Evolutionary conservation across 257 asterid species (phyloP).

Genomic region (Solanum etuberosum): DNA sequence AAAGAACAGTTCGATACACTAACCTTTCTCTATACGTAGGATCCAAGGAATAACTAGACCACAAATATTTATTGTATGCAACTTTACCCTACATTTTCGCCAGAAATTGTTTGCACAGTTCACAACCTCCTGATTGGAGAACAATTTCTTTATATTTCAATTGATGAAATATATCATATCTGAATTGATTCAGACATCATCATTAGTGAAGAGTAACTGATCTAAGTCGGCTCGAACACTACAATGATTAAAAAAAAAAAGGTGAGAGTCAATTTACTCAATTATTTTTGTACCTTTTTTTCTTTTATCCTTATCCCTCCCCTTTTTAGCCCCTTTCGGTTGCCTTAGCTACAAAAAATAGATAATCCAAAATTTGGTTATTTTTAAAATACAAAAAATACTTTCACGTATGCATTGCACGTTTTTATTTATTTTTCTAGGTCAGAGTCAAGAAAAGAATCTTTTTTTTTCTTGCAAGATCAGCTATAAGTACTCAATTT

Average conservation of each 20-base stretch:
- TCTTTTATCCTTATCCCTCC: neutral
- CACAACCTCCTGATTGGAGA: too few relatives aligned
- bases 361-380: neutral
- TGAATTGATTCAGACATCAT: too few relatives aligned
- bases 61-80: too few relatives aligned
- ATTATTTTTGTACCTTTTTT: neutral
- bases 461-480: neutral
- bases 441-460: neutral
- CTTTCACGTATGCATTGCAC: neutral
- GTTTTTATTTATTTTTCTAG: neutral
- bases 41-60: neutral
- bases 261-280: neutral
- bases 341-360: neutral
- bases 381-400: neutral
- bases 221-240: neutral
- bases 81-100: neutral
- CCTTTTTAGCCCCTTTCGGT: neutral
- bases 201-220: neutral
- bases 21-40: neutral
- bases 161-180: accelerated
- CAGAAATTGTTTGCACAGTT: too few relatives aligned
- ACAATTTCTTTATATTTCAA: too few relatives aligned
- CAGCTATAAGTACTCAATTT: constrained; percentile 8
- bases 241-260: too few relatives aligned
- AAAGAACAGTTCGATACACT: neutral